Base-by-base conservation (phyloP, 2,329 filamentous ascomycete species). In the Niveomyces coronatus region DNA sequence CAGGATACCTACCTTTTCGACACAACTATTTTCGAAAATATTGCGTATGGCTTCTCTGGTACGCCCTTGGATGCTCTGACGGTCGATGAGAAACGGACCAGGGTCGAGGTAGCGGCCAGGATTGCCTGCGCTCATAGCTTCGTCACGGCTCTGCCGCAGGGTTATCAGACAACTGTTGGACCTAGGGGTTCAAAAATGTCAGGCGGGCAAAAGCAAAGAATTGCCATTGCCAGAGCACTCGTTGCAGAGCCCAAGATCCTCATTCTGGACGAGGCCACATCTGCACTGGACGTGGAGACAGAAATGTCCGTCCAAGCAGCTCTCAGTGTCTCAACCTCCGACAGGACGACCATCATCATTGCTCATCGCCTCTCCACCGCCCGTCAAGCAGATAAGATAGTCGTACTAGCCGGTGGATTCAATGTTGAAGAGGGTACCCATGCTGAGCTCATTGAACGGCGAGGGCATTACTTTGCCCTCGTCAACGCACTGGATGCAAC, bases 311-410 rank as follows among this genome's bases (percentile, higher is more conserved):
- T 78, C 1, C 72, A 77, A 44, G 54, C 62, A 16, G 71, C 72
- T 0, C 59, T 77, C 3, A 64, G 70, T 31, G 60, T 60, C 11
- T 62, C 76, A 0, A 70, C 73, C 0, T 55, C 61, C 28, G 65
- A 68, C 23, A 62, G 76, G 5, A 82, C 78, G 0, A 81, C 76
- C 0, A 73, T 83, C 20, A 65, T 76, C 7, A 76, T 82, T 37
- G 77, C 78, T 0, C 74, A 78, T 54, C 58, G 70, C 4, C 58
- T 78, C 2, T 65, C 67, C 0, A 76, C 71, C 0, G 71, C 76
- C 36, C 65, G 65, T 42, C 62, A 71, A 32, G 77, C 78, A 0
- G 73, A 82, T 46, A 70, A 74, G 31, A 81, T 82, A 23, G 58
- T 81, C 4, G 76, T 82, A 3, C 58, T 82, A 47, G 60, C 68